Conservation (phyloP, 2,329 filamentous ascomycete species). For the Dryadomyces sulphureus region DNA sequence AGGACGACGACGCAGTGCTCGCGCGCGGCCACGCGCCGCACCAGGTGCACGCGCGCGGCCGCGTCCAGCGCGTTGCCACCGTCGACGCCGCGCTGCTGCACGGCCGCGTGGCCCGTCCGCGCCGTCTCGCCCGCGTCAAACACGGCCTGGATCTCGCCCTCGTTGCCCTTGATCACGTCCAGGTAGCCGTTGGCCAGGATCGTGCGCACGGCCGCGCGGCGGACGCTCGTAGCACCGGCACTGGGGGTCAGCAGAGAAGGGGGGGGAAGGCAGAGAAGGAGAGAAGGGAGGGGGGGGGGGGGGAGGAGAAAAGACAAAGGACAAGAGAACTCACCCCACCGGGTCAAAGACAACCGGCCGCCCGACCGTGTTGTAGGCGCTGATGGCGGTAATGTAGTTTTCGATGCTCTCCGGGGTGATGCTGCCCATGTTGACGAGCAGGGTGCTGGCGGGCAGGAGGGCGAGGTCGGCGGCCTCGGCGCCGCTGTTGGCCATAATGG, state of each 20-base stretch:
- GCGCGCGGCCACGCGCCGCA: slow-evolving; percentile 48
- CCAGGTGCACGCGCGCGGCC: slow-evolving; percentile 42
- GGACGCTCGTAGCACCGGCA: slow-evolving; percentile 64
- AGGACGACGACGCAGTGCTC: slow-evolving; percentile 64
- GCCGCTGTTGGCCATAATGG: slow-evolving; percentile 86
- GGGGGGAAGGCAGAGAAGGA: slow-evolving; percentile 1
- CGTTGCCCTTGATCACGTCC: slow-evolving; percentile 86
- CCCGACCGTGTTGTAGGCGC: slow-evolving; percentile 65
- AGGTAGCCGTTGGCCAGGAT: slow-evolving; percentile 65
- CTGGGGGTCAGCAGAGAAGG: slow-evolving; percentile 16
- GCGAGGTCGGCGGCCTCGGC: slow-evolving; percentile 73
- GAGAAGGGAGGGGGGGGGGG: slow-evolving; percentile 1
- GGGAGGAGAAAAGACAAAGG: not conserved
- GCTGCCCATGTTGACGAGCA: slow-evolving; percentile 93
- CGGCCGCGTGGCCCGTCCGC: slow-evolving; percentile 9
- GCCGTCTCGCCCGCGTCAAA: slow-evolving; percentile 32
- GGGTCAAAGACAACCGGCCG: slow-evolving; percentile 76
- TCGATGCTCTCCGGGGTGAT: slow-evolving; percentile 59
- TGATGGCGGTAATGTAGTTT: slow-evolving; percentile 60
- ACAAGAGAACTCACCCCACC: slow-evolving; percentile 46
- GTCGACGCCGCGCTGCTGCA: slow-evolving; percentile 73
- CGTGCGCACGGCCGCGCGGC: slow-evolving; percentile 53
- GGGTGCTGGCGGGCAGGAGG: slow-evolving; percentile 49
- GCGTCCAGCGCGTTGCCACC: slow-evolving; percentile 41
- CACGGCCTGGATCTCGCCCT: slow-evolving; percentile 69